Conservation (phyloP, 2,329 filamentous ascomycete species). For the Aureobasidium sp. region DNA sequence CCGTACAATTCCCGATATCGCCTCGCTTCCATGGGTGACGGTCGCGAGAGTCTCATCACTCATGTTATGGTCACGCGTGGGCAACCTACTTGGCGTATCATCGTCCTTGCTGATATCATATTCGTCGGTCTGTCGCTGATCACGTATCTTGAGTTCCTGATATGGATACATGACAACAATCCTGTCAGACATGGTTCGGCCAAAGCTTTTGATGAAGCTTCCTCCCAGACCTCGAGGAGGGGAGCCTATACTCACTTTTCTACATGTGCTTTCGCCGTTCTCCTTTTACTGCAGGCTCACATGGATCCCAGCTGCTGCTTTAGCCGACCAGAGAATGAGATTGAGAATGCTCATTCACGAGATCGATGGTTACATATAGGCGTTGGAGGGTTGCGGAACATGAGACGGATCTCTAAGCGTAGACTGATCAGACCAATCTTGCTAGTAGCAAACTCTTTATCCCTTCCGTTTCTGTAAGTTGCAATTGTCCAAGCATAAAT, state of each 20-base stretch:
- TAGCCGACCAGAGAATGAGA: background rate
- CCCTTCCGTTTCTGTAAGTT: slow-evolving; percentile 4
- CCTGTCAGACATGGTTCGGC: background rate
- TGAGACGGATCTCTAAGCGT: background rate
- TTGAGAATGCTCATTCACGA: background rate
- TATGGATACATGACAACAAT: background rate
- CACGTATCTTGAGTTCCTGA: background rate
- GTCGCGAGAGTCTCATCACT: background rate
- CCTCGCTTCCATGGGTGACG: background rate
- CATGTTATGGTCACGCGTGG: background rate
- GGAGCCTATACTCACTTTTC: background rate
- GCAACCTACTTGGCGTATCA: background rate
- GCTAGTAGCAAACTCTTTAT: background rate
- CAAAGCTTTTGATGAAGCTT: background rate
- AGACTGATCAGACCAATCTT: background rate
- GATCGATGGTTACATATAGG: slow-evolving; percentile 3
- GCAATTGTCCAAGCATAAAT: background rate
- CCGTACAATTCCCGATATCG: too few relatives aligned
- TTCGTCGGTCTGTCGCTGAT: background rate
- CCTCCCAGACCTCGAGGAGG: background rate
- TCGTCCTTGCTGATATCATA: background rate
- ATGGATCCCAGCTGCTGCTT: background rate
- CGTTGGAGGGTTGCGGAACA: background rate
- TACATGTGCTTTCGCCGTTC: background rate
- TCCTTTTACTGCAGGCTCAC: background rate